Evolutionary conservation across 768 basidiomycete species (phyloP).

Genomic region (Kwoniella dejecticola): DNA sequence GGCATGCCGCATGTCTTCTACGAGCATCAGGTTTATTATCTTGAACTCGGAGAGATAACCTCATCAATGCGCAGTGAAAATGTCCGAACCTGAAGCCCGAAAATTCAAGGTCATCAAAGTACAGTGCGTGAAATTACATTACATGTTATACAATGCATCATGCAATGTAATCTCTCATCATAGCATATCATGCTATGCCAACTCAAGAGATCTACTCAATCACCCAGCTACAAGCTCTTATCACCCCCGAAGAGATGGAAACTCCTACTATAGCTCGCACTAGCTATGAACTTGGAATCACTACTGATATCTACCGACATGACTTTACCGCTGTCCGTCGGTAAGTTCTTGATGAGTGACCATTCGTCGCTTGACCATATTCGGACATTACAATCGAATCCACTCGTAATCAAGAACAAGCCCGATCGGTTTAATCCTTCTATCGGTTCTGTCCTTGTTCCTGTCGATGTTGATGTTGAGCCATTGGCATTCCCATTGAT

Average conservation of each 20-base stretch:
- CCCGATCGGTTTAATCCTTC: slow-evolving; percentile 59
- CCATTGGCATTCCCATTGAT: background rate
- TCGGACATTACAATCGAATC: slow-evolving; percentile 94
- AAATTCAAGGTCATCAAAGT: too few relatives aligned
- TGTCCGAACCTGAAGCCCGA: too few relatives aligned
- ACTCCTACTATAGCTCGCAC: slow-evolving; percentile 89
- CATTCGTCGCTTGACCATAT: slow-evolving; percentile 98
- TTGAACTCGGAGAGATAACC: too few relatives aligned
- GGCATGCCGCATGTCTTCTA: too few relatives aligned
- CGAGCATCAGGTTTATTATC: too few relatives aligned
- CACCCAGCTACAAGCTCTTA: slow-evolving; percentile 27
- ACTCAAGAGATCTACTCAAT: too few relatives aligned
- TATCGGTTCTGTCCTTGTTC: background rate
- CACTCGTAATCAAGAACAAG: slow-evolving; percentile 86
- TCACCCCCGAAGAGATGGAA: slow-evolving; percentile 91
- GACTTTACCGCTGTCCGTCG: slow-evolving; percentile 91
- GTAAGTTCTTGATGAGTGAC: slow-evolving; percentile 82
- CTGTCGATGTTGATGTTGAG: too few relatives aligned
- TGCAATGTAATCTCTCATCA: too few relatives aligned
- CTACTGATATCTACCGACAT: slow-evolving; percentile 93
- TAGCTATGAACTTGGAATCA: slow-evolving; percentile 80
- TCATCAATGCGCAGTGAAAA: too few relatives aligned
- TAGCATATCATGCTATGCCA: too few relatives aligned
- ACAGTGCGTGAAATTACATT: too few relatives aligned
- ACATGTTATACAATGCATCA: too few relatives aligned